Base-by-base conservation (phyloP, 148 eudicot species). In the Euryodendron excelsum region DNA sequence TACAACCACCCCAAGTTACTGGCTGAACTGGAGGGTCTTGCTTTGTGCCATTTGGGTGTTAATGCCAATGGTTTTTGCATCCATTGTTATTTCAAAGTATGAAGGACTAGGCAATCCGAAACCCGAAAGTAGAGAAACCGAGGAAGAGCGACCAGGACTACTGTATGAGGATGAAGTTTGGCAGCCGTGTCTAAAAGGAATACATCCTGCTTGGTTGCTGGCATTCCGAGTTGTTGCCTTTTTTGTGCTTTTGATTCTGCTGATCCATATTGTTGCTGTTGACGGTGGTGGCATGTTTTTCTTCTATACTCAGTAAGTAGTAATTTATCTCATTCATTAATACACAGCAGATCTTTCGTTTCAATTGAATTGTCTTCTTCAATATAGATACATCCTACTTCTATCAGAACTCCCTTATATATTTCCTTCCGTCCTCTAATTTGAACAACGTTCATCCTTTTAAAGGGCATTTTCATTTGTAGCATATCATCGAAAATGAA, bases 21-120 rank as follows among this genome's bases (percentile, higher is more conserved):
- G 99, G 99, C 80, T 96, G 31, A 96, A 96, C 77, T 96, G 98
- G 98, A 88, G 98, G 80, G 81, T 90, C 52, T 77, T 88, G 15
- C 47, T 89, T 4, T 93, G 98, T 86, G 83, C 85, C 45, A 27
- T 85, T 48, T 90, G 90, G 87, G 68, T 96, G 25, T 76, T 91
- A 14, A 30, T 83, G 1, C 81, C 93, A 15, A 79, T 90, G 82
- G 79, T 84, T 58, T 76, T 87, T 55, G 83, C 97, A 23, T 86
- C 87, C 14, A 74, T 81, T 73, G 62, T 93, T 0, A 89, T 96
- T 74, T 85, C 87, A 69, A 91, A 69, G 78, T 73, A 85, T 36
- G 98, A 96, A 83, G 92, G 93, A 13, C 78, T 52, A 36, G 66
- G 74, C 21, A 81, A 72, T 36, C 27, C 36, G 1, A 66, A 63